Conservation (phyloP, 2,329 filamentous ascomycete genomes). For the Cryphonectria nitschkei region DNA sequence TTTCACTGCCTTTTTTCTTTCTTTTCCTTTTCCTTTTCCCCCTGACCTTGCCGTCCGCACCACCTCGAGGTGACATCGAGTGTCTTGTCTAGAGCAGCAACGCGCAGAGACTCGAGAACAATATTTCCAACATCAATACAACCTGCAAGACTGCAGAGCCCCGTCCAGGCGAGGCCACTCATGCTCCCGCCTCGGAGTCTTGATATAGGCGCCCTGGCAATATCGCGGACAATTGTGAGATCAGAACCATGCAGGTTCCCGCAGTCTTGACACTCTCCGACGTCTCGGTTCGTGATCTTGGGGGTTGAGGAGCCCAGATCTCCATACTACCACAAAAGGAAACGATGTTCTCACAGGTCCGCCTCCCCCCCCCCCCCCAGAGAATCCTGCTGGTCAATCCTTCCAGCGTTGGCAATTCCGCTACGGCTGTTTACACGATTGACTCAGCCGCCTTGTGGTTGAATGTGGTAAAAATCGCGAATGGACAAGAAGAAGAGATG, state of each 20-base stretch:
- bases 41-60: neutral
- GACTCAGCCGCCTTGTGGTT: neutral
- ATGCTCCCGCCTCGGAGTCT: neutral
- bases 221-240: slow-evolving; percentile 18
- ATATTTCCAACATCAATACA: neutral
- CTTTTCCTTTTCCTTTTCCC: neutral
- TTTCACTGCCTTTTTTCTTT: neutral
- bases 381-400: neutral
- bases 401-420: neutral
- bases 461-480: slow-evolving; percentile 2
- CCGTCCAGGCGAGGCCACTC: neutral
- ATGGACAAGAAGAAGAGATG: neutral
- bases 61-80: neutral
- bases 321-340: neutral
- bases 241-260: slow-evolving; percentile 18
- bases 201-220: slow-evolving; percentile 11
- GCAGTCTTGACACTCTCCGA: slow-evolving; percentile 18
- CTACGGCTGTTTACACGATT: neutral
- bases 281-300: slow-evolving; percentile 12
- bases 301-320: neutral
- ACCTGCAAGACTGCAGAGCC: neutral
- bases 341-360: neutral
- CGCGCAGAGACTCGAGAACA: neutral
- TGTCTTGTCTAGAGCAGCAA: neutral
- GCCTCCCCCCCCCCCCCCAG: too few relatives aligned